phyloP scores from a whole-genome alignment of 805 yeast genomes.

The Barnettozyma botsteinii region DNA sequence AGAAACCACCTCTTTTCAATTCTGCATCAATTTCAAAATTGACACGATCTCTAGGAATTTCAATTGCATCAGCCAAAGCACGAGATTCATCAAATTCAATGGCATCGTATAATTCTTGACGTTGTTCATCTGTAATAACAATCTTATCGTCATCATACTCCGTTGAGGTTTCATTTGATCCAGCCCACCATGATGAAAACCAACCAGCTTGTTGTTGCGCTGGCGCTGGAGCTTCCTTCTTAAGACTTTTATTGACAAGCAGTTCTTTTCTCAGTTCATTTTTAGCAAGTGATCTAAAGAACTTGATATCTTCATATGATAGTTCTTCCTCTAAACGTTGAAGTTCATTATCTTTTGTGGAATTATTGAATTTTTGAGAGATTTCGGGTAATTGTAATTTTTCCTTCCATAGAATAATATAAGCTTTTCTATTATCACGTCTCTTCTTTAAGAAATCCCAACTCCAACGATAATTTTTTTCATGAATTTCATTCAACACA shows the following conservation, averaged over 20 bases:
- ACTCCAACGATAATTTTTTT: conserved; percentile 73
- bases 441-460: conserved; percentile 78
- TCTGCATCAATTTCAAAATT: conserved; percentile 62
- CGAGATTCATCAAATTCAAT: conserved; percentile 80
- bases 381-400: conserved; percentile 37
- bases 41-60: conserved; percentile 68
- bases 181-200: conserved; percentile 62
- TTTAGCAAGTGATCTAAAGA: conserved; percentile 79
- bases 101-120: conserved; percentile 85
- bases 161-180: conserved; percentile 13
- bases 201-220: conserved; percentile 42
- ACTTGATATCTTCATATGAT: conserved; percentile 71
- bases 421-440: conserved; percentile 64
- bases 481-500: conserved; percentile 75
- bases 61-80: conserved; percentile 44
- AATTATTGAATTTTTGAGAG: conserved; percentile 28
- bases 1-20: conserved; percentile 71
- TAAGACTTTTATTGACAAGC: conserved; percentile 11
- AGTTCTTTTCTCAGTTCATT: conserved; percentile 54
- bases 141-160: conserved; percentile 34
- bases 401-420: conserved; percentile 61
- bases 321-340: conserved; percentile 52
- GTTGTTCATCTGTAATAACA: conserved; percentile 76
- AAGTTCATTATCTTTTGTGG: conserved; percentile 35
- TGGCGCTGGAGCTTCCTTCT: conserved; percentile 9